Conservation (phyloP, 2,329 filamentous ascomycete species). For the Sclerotinia subarctica region DNA sequence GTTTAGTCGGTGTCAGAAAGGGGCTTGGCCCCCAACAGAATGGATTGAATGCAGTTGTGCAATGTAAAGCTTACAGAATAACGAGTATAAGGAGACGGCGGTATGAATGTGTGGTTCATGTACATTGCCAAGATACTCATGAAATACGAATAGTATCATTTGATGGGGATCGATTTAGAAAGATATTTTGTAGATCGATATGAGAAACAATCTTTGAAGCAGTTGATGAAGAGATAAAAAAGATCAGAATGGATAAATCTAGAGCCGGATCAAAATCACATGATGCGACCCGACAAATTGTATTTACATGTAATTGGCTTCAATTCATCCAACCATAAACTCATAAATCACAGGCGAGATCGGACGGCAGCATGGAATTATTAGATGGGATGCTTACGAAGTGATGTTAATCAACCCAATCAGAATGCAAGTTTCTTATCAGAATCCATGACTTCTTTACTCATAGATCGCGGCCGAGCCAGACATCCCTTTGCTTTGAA, state of each 20-base stretch:
- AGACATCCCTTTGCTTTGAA: background rate
- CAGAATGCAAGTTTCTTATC: slow-evolving; percentile 9
- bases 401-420: slow-evolving; percentile 12
- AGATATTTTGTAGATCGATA: background rate
- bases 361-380: slow-evolving; percentile 2
- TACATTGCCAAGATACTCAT: slow-evolving; percentile 1
- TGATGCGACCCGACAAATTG: slow-evolving; percentile 8
- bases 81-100: background rate
- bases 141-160: slow-evolving; percentile 8
- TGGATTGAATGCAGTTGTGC: background rate
- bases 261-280: background rate
- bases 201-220: no score
- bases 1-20: slow-evolving; percentile 8
- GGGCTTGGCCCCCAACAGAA: slow-evolving; percentile 3
- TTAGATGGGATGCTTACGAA: slow-evolving; percentile 16
- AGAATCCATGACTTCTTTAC: slow-evolving; percentile 11
- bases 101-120: background rate
- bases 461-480: background rate
- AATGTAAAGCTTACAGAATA: background rate
- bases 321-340: background rate
- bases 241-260: background rate
- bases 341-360: slow-evolving; percentile 11
- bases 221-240: background rate
- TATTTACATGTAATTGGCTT: background rate
- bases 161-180: background rate